Evolutionary conservation across 495 filamentous ascomycete species (phyloP).

Genomic region (Sordaria brevicollis): DNA sequence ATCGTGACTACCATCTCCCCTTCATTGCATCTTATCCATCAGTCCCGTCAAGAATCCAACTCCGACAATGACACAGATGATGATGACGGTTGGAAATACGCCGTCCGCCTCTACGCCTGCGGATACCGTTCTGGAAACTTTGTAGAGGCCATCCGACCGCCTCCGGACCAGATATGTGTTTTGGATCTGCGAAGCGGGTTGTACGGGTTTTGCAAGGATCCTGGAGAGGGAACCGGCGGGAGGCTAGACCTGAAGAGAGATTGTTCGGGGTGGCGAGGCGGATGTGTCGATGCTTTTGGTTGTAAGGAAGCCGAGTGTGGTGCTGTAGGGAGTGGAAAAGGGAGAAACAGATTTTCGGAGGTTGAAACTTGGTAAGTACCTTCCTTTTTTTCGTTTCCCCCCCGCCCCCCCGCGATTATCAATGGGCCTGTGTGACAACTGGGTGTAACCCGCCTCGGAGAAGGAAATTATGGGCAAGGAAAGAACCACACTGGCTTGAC

Average conservation of each 20-base stretch:
- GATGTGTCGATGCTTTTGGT: background rate
- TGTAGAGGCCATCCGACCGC: background rate
- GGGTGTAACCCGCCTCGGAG: too few species aligned
- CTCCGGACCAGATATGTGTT: background rate
- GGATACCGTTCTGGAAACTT: background rate
- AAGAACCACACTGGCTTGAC: background rate
- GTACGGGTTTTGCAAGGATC: background rate
- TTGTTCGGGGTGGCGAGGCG: background rate
- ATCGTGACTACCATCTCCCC: background rate
- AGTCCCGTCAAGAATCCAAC: background rate
- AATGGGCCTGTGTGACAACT: background rate
- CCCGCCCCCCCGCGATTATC: too few species aligned
- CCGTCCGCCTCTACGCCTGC: background rate
- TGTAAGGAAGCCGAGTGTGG: background rate
- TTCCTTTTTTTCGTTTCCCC: background rate
- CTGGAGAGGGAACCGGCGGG: background rate
- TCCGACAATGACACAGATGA: background rate
- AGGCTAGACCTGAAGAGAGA: background rate
- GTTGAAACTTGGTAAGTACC: background rate
- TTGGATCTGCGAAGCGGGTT: background rate
- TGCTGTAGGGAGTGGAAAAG: background rate
- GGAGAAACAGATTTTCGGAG: background rate
- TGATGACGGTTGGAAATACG: background rate
- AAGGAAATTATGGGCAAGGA: background rate
- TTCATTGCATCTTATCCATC: background rate